Percentiles rank a stretch among this genome's conserved stretches.
These are phyloP conservation scores for Theobroma cacao DNA, from an alignment of 345 rosid genomes.

Conservation along the genomic window DNA sequence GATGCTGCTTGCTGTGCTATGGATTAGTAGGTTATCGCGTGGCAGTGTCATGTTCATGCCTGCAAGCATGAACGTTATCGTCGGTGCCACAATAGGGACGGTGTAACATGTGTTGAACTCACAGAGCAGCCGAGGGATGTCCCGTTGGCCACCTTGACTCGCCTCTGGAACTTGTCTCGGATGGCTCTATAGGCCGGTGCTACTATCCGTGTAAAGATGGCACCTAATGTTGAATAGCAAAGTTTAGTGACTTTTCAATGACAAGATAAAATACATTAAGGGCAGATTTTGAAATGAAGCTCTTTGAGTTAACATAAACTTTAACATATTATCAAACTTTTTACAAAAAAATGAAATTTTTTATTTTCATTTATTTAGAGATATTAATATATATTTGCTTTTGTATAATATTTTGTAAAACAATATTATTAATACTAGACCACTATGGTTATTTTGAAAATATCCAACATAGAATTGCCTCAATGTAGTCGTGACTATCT, in stretches of 20 bases:
- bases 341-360: no score
- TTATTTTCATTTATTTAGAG: no score
- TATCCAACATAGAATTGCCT: no score
- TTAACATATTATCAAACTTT: no score
- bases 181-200: conserved; percentile 73
- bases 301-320: no score
- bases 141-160: conserved; percentile 50
- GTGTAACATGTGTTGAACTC: conserved; percentile 99
- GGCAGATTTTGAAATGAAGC: no score
- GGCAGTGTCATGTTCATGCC: conserved; percentile 91
- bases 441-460: no score
- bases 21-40: conserved; percentile 72
- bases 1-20: conserved; percentile 75
- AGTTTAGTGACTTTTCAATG: not conserved
- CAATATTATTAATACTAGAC: no score
- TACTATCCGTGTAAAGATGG: conserved; percentile 74
- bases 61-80: conserved; percentile 71
- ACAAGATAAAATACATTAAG: no score
- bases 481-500: no score
- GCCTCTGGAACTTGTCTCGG: conserved; percentile 61
- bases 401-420: no score
- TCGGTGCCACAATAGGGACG: conserved; percentile 58
- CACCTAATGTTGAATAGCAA: conserved; percentile 39
- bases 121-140: conserved; percentile 69
- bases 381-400: no score